Evolutionary conservation across 108 stramenopile species (phyloP).

Genomic region (Discostella stelligeroides): DNA sequence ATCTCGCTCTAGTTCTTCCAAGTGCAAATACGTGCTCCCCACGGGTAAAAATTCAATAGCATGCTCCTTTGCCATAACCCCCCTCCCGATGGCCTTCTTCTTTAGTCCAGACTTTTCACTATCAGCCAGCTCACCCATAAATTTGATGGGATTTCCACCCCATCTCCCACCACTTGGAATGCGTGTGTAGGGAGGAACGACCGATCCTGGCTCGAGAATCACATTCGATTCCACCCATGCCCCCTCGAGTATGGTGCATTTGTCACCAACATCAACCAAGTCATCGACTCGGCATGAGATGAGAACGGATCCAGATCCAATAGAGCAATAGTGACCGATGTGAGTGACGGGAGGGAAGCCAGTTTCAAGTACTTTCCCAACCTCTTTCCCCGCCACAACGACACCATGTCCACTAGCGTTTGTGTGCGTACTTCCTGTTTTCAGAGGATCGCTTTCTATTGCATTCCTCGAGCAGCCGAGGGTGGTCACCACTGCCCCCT

Average conservation of each 20-base stretch:
- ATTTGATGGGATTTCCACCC: conserved; percentile 92
- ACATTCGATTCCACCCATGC: conserved; percentile 84
- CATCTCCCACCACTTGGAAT: conserved; percentile 90
- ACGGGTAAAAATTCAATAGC: conserved; percentile 89
- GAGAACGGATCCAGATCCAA: conserved; percentile 81
- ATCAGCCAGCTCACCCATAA: conserved; percentile 71
- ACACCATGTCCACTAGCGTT: conserved; percentile 42
- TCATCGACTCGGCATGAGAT: conserved; percentile 87
- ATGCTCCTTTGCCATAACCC: conserved; percentile 79
- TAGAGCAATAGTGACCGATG: conserved; percentile 85
- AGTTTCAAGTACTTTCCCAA: conserved; percentile 55
- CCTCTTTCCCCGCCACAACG: conserved; percentile 39
- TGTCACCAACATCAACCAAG: conserved; percentile 83
- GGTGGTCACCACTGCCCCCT: conserved; percentile 90
- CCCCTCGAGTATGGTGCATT: conserved; percentile 89
- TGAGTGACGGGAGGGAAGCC: conserved; percentile 86
- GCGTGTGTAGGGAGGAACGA: conserved; percentile 83
- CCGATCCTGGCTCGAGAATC: conserved; percentile 89
- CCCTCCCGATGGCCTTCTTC: conserved; percentile 65
- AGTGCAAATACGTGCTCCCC: conserved; percentile 83
- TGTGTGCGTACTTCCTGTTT: conserved; percentile 29
- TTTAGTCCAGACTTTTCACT: conserved; percentile 75
- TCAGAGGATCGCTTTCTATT: conserved; percentile 46
- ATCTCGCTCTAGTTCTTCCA: conserved; percentile 85
- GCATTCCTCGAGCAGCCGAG: conserved; percentile 55